Percentiles rank a stretch among this genome's conserved stretches.
Conservation (phyloP, 176 grass and related monocot species). For the Zoysia japonica region DNA sequence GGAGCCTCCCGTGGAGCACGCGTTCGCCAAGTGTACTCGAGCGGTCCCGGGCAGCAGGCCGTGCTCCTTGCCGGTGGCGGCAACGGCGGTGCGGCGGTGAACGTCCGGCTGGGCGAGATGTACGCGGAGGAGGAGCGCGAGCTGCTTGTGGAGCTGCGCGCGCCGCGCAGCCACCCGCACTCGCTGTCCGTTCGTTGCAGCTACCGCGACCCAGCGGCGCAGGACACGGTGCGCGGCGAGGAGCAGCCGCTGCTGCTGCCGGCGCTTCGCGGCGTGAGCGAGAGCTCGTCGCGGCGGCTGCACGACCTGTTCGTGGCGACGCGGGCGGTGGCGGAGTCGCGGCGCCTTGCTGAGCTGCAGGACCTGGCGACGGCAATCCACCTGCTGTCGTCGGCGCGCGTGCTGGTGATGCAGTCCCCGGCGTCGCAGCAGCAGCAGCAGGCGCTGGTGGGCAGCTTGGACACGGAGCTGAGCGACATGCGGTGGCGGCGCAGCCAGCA, state of each 20-base stretch:
- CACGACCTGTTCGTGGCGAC: constrained; percentile 87
- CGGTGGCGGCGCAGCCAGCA: constrained; percentile 50
- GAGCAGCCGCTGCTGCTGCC: constrained; percentile 65
- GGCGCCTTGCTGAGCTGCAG: constrained; percentile 64
- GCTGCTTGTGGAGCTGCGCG: constrained; percentile 84
- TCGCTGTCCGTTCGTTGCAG: constrained; percentile 58
- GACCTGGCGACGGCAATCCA: constrained; percentile 72
- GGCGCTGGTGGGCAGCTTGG: constrained; percentile 58
- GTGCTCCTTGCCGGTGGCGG: constrained; percentile 30
- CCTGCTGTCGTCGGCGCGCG: constrained; percentile 78
- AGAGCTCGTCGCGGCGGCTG: constrained; percentile 52
- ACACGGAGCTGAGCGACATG: constrained; percentile 71
- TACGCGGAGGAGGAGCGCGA: constrained; percentile 89
- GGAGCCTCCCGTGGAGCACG: constrained; percentile 46
- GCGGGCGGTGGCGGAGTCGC: constrained; percentile 74
- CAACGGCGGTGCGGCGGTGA: too few species aligned
- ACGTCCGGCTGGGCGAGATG: constrained; percentile 69
- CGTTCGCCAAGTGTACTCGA: constrained; percentile 84
- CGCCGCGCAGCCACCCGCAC: constrained; percentile 41
- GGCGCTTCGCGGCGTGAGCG: constrained; percentile 33
- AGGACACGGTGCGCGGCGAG: constrained; percentile 45
- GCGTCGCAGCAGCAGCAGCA: constrained; percentile 42
- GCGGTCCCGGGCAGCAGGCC: constrained; percentile 56
- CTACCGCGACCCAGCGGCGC: constrained; percentile 65
- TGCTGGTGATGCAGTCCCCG: constrained; percentile 62